Evolutionary conservation across 345 rosid species (phyloP).

Genomic region (Gossypium herbaceum): DNA sequence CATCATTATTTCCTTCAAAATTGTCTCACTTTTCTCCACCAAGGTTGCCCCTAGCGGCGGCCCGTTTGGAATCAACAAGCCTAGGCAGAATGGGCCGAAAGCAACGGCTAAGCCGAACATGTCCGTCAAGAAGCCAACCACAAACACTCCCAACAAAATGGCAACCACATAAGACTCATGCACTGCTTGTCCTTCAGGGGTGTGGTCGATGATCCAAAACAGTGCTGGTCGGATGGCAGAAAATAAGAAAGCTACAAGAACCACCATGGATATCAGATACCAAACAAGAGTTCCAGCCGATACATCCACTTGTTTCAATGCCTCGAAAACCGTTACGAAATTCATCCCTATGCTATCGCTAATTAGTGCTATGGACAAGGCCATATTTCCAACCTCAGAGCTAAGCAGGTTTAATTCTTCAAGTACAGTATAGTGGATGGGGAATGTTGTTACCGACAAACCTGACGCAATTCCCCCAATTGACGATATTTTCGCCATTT

Average conservation of each 20-base stretch:
- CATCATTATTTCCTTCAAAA: slow-evolving; percentile 31
- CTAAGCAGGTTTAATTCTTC: slow-evolving; percentile 5
- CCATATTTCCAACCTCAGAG: slow-evolving; percentile 5
- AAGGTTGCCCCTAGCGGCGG: slow-evolving; percentile 5
- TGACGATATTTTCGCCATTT: not conserved
- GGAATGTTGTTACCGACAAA: not conserved
- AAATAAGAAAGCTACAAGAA: not conserved
- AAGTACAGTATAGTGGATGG: not conserved
- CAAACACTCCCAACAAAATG: not conserved
- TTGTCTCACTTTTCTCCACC: slow-evolving; percentile 5
- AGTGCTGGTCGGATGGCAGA: not conserved
- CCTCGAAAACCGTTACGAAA: not conserved
- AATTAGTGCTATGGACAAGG: not conserved
- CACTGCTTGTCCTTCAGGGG: not conserved
- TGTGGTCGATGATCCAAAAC: not conserved
- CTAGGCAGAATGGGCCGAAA: not conserved
- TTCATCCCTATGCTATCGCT: not conserved
- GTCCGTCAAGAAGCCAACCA: not conserved
- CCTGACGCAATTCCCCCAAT: not conserved
- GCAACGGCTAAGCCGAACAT: slow-evolving; percentile 6
- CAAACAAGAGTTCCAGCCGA: not conserved
- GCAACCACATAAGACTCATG: slow-evolving; percentile 2
- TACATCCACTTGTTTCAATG: not conserved
- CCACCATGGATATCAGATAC: not conserved
- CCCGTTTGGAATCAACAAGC: not conserved